These are phyloP conservation scores for Venturia effusa DNA, from an alignment of 2,329 filamentous ascomycete species.

Conservation along the genomic window DNA sequence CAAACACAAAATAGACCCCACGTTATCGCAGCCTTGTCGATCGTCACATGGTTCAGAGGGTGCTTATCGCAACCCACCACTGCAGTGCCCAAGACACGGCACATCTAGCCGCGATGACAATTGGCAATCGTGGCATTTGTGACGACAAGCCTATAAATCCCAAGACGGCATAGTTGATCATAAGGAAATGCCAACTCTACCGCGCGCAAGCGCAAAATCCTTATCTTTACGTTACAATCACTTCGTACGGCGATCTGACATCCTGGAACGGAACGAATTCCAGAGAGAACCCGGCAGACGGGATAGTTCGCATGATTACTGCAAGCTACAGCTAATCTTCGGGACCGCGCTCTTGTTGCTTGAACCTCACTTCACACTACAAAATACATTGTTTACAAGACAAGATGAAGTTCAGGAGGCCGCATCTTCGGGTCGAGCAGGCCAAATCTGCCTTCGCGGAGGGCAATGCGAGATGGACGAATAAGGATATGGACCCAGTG, in stretches of 20 bases:
- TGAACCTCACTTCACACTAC: background rate
- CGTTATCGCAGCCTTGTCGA: background rate
- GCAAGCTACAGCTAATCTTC: background rate
- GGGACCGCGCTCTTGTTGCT: background rate
- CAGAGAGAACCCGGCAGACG: background rate
- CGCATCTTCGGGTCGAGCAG: constrained; percentile 34
- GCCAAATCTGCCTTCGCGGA: constrained; percentile 35
- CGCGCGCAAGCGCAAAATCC: background rate
- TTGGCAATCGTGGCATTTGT: background rate
- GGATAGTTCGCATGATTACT: background rate
- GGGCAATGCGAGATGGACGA: constrained; percentile 20
- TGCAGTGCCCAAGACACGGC: background rate
- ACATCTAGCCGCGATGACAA: background rate
- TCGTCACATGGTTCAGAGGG: background rate
- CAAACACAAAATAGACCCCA: background rate
- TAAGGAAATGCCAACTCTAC: background rate
- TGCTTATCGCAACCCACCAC: background rate
- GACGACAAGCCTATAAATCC: background rate
- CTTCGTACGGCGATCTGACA: background rate
- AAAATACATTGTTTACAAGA: too few relatives aligned
- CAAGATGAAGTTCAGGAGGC: constrained; percentile 22
- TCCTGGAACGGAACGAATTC: background rate
- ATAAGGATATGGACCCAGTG: constrained; percentile 26
- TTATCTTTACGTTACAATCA: background rate
- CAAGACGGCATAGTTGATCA: background rate